Evolutionary conservation across 1,284 basidiomycete species (phyloP), one percentile per base, ranked within the genome.

Genomic region (Malassezia nana): DNA sequence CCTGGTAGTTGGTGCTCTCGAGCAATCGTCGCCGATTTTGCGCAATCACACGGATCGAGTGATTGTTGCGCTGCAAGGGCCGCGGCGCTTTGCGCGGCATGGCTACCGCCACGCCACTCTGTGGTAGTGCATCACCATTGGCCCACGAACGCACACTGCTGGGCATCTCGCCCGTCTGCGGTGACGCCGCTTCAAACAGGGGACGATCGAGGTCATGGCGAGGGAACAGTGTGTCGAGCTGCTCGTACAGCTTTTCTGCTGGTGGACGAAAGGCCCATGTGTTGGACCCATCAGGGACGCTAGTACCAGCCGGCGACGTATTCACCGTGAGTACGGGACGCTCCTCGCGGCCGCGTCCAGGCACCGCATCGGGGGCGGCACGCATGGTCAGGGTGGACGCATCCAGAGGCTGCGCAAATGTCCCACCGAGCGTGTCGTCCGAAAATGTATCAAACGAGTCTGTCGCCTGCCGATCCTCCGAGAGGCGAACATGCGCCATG

Each of bases 141-240:
- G 42, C n/a, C 25, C 26, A 25, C 6, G 30, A 16, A 24, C n/a
- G 26, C n/a, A 15, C 39, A 28, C n/a, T 16, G 8, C 5, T 26
- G 4, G 16, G 24, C 22, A 10, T 16, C 25, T 26, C 33, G 13
- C 9, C 25, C 7, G 31, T 7, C 35, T 31, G 29, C 2, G 40
- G 39, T 18, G 48, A 26, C 22, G 25, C 15, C 20, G 73, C 81
- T 62, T 96, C 91, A 52, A 96, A 86, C 55, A 98, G 84, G 1
- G 92, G 92, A 71, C 88, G 86, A 76, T 98, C 94, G 46, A 98
- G 81, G 71, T 98, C 91, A 72, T 95, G 88, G 63, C 87, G 84
- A 0, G 91, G 91, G 80, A 99, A 99, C 78, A 89, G 95, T 61
- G 87, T 84, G 66, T 96, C 88, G 6, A 98, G 80, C 52, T 87